These are phyloP conservation scores for Gautieria morchelliformis DNA, from an alignment of 768 basidiomycete genomes.

Conservation along the genomic window DNA sequence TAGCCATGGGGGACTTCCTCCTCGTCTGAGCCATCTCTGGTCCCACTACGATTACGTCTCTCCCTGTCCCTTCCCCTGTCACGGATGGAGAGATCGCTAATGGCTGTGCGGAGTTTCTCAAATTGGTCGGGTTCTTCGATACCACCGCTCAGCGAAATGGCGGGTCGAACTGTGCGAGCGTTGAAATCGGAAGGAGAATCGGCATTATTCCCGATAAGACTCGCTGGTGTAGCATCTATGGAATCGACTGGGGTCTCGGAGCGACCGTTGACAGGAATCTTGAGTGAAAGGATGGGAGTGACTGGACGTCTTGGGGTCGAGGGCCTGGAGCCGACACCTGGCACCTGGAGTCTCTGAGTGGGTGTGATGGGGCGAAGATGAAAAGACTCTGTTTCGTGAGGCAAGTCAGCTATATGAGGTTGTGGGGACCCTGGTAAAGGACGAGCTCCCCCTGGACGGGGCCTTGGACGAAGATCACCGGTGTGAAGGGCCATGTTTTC, in stretches of 20 bases:
- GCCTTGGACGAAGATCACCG: constrained; percentile 17
- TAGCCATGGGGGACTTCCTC: background rate
- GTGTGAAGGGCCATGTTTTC: constrained; percentile 11
- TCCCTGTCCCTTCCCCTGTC: background rate
- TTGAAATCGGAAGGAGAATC: background rate
- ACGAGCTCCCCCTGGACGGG: constrained; percentile 46
- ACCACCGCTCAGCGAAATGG: background rate
- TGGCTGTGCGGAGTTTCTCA: constrained; percentile 6
- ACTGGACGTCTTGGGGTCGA: constrained; percentile 1
- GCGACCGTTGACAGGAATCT: constrained; percentile 9
- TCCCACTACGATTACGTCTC: background rate
- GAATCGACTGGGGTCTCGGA: background rate
- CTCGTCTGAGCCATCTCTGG: background rate
- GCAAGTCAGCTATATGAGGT: constrained; percentile 11
- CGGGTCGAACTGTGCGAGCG: constrained; percentile 5
- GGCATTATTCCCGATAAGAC: background rate
- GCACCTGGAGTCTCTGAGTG: constrained; percentile 17
- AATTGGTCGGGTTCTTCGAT: background rate
- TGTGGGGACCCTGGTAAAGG: constrained; percentile 32
- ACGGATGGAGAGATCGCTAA: constrained; percentile 1
- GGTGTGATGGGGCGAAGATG: constrained; percentile 25
- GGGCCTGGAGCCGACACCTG: constrained; percentile 17
- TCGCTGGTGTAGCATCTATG: background rate
- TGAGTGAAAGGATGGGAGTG: constrained; percentile 23
- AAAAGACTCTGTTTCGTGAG: constrained; percentile 29